Base-by-base conservation (phyloP, 2,329 filamentous ascomycete species). In the Neobulgaria alba region DNA sequence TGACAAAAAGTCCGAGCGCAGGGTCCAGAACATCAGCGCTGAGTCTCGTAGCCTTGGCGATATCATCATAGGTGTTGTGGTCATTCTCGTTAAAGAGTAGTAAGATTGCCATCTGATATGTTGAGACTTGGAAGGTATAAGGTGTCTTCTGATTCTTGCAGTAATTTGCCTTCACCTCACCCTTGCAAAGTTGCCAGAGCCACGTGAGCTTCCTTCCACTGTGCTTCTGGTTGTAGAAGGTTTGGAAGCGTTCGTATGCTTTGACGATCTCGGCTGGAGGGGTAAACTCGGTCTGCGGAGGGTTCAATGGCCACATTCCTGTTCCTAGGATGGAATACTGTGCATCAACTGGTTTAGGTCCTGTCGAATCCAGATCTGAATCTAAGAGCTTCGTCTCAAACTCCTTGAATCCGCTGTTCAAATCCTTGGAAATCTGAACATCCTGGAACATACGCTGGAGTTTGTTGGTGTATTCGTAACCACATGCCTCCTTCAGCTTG, bases 391-490 rank as follows among this genome's bases (percentile, higher is more conserved):
- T 73, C 9, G 74, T 67, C 55, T 89, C 80, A 62, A 75, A 84
- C 26, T 88, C 85, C 57, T 85, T 83, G 70, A 93, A 98, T 20
- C 82, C 81, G 35, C 77, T 75, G 63, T 98, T 98, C 34, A 98
- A 75, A 65, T 98, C 92, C 66, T 95, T 95, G 49, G 90, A 96
- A 37, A 95, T 95, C 63, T 98, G 92, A 71, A 98, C 95, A 60
- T 98, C 92, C 63, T 96, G 90, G 75, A 96, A 98, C 92, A 98
- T 98, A 59, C 93, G 87, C 68, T 96, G 90, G 33, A 98, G 75
- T 69, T 96, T 96, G 72, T 96, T 98, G 53, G 92, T 98, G 66
- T 98, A 98, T 63, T 98, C 92, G 54, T 95, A 98, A 56, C 92
- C 92, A 59, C 92, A 96, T 0, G 92, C 90, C 60, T 98, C 92